Conservation (phyloP, 2,329 filamentous ascomycete species). For the Ceratocystis colombiana region DNA sequence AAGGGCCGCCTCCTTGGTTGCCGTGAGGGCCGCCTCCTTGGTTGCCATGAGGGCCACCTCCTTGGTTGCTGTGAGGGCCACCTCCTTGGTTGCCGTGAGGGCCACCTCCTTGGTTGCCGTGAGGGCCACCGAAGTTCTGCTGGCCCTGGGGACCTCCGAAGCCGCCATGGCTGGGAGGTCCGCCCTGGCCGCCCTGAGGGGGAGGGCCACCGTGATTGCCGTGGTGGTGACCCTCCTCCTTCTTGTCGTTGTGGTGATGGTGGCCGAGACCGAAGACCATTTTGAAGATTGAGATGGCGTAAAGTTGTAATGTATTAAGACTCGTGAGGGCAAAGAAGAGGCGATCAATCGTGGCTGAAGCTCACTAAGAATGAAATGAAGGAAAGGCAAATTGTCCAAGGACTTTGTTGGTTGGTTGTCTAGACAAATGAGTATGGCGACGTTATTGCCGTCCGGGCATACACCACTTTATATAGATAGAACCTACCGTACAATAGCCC, state of each 20-base stretch:
- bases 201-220: conserved; percentile 7
- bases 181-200: conserved; percentile 15
- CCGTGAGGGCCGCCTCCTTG: background rate
- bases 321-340: background rate
- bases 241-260: conserved; percentile 11
- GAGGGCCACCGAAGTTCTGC: background rate
- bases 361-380: background rate
- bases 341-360: background rate
- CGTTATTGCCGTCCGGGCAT: background rate
- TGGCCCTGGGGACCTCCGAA: background rate
- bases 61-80: background rate
- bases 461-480: background rate
- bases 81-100: no score
- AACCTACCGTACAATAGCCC: background rate
- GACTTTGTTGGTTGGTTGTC: background rate
- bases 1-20: background rate
- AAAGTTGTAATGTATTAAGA: background rate
- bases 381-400: background rate
- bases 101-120: background rate
- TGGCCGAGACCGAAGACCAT: conserved; percentile 24
- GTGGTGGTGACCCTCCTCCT: background rate
- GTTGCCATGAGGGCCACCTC: background rate
- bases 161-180: background rate
- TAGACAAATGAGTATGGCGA: no score
- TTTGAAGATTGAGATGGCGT: conserved; percentile 7